Conservation (phyloP, 371 early-diverging fungal species). For the Globomyces sp. region DNA sequence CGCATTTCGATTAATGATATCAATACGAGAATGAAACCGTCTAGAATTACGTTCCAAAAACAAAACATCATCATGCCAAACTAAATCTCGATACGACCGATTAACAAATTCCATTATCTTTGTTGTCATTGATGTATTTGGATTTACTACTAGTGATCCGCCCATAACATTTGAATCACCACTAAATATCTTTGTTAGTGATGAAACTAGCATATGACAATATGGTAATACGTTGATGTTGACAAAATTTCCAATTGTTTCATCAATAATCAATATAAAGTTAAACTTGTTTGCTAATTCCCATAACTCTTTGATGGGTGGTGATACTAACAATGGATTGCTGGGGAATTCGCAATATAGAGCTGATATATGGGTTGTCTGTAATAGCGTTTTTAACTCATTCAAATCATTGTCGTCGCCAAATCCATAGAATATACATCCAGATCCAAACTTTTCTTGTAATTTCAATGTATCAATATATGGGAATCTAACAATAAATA, state of each 20-base stretch:
- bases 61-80: conserved; percentile 91
- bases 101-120: conserved; percentile 47
- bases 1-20: conserved; percentile 73
- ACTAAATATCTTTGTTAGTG: conserved; percentile 90
- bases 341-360: conserved; percentile 92
- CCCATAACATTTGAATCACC: conserved; percentile 98
- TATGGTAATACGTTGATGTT: conserved; percentile 74
- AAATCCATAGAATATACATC: conserved; percentile 80
- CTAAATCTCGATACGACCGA: conserved; percentile 69
- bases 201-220: conserved; percentile 89
- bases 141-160: conserved; percentile 58
- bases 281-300: conserved; percentile 70
- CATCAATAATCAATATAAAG: conserved; percentile 86
- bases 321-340: conserved; percentile 86
- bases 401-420: conserved; percentile 75
- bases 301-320: conserved; percentile 72
- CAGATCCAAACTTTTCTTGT: conserved; percentile 82
- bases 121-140: conserved; percentile 9
- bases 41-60: conserved; percentile 95
- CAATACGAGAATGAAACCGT: conserved; percentile 70
- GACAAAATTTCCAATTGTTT: conserved; percentile 90
- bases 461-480: conserved; percentile 95
- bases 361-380: conserved; percentile 59
- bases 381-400: conserved; percentile 52
- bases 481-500: conserved; percentile 64